Evolutionary conservation across 2,329 filamentous ascomycete species (phyloP).

Genomic region (Rutstroemia sp.): DNA sequence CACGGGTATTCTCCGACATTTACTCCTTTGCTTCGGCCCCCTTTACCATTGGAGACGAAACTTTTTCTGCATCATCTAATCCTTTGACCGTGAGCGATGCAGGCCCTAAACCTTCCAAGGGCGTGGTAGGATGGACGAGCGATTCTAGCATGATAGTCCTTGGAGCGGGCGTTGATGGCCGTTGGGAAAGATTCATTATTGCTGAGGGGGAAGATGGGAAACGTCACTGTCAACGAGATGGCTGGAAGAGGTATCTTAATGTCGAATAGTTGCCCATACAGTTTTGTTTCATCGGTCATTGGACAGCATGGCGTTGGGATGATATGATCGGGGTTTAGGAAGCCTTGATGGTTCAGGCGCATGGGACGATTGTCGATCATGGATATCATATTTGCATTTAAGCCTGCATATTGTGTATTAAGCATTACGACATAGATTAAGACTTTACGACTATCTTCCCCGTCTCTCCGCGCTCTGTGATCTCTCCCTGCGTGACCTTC

Average conservation of each 20-base stretch:
- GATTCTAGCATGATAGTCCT: conserved; percentile 69
- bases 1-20: conserved; percentile 78
- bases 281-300: background rate
- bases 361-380: background rate
- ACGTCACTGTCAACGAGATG: conserved; percentile 60
- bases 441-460: conserved; percentile 9
- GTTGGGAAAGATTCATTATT: conserved; percentile 83
- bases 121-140: conserved; percentile 75
- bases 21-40: conserved; percentile 77
- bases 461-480: conserved; percentile 8
- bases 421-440: background rate
- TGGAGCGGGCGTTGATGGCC: conserved; percentile 69
- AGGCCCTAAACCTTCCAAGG: conserved; percentile 59
- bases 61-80: conserved; percentile 52
- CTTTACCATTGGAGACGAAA: conserved; percentile 79
- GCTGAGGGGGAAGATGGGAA: conserved; percentile 61
- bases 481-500: background rate
- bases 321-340: conserved; percentile 1
- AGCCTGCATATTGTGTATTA: background rate
- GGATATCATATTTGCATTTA: background rate
- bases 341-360: background rate
- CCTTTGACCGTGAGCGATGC: conserved; percentile 37
- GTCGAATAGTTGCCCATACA: conserved; percentile 10
- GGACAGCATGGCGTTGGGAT: background rate
- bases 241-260: conserved; percentile 74